A percentile compares a stretch with the other conserved stretches of the same genome.
phyloP scores from a whole-genome alignment of 148 eudicot species.

The Chenopodium suecicum region DNA sequence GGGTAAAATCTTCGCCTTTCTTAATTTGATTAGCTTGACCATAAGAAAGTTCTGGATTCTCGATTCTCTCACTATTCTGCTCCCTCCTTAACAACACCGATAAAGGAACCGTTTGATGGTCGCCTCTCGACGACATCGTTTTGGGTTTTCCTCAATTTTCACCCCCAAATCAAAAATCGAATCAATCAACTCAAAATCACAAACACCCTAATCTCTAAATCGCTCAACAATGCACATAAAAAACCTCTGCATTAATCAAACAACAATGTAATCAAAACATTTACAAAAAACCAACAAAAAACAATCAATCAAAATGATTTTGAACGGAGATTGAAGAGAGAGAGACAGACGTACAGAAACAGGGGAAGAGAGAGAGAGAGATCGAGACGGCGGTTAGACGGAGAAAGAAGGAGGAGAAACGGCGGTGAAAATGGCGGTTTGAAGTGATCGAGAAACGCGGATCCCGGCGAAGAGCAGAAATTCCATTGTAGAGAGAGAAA shows the following conservation, averaged over 20 bases:
- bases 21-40: constrained; percentile 87
- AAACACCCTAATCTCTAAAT: neutral
- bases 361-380: neutral
- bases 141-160: constrained; percentile 2
- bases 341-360: neutral
- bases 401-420: neutral
- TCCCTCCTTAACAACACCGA: constrained; percentile 84
- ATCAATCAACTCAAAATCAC: neutral
- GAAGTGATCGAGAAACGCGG: constrained; percentile 43
- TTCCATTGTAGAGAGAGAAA: constrained; percentile 29
- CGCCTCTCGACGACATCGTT: constrained; percentile 79
- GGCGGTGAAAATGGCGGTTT: neutral
- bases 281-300: no score
- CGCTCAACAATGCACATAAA: neutral
- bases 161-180: neutral
- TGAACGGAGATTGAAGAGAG: no score
- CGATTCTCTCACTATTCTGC: constrained; percentile 77
- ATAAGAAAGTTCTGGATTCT: constrained; percentile 62
- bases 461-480: constrained; percentile 49
- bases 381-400: neutral
- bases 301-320: no score
- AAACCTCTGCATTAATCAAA: neutral
- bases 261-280: no score
- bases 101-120: constrained; percentile 83
- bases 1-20: constrained; percentile 91